Evolutionary conservation across 2,329 filamentous ascomycete species (phyloP), one percentile per base, ranked within the genome.

Genomic region (Alternaria arbusti): DNA sequence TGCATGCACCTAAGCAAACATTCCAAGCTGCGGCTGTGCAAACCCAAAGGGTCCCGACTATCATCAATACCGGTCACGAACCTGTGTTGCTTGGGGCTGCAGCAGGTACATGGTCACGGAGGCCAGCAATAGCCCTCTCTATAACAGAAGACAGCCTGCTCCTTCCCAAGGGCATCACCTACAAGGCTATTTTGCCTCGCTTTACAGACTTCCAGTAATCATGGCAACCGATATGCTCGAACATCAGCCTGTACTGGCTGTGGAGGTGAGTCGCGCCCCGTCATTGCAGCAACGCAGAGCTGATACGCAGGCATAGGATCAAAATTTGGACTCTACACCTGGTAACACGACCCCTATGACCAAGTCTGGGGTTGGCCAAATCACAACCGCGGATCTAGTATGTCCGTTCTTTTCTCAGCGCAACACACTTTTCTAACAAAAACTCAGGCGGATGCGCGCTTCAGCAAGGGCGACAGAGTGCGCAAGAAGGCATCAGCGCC

Each of bases 291-390:
- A 64, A 68, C 61, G 63, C 47, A 59, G 47, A 46, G 67, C 74
- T 78, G 70, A 78, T 67, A 49, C 67, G 58, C 55, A 60, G 43
- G 25, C 57, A 62, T 63, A 77, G 70, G 57, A 52, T n/a, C 54
- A 71, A 32, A 46, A 58, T 20, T 25, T 68, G 51, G 60, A 68
- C 23, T 55, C 66, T 12, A 45, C 58, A 28, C 26, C 50, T 9
- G 64, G 70, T 28, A 54, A 70, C 17, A 61, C 44, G 45, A 51
- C 58, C 55, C 69, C 74, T 54, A 54, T 66, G 23, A 65, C 63
- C 10, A 79, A 78, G 63, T 74, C 77, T 3, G 61, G 65, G 17
- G 71, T 77, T 30, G 52, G 22, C n/a, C 70, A 7, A 59, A 76
- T 47, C 64, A 64, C n/a, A 1, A 68, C 63, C 23, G 64, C 72